phyloP scores from a whole-genome alignment of 768 basidiomycete species.

The Tricholoma furcatifolium region DNA sequence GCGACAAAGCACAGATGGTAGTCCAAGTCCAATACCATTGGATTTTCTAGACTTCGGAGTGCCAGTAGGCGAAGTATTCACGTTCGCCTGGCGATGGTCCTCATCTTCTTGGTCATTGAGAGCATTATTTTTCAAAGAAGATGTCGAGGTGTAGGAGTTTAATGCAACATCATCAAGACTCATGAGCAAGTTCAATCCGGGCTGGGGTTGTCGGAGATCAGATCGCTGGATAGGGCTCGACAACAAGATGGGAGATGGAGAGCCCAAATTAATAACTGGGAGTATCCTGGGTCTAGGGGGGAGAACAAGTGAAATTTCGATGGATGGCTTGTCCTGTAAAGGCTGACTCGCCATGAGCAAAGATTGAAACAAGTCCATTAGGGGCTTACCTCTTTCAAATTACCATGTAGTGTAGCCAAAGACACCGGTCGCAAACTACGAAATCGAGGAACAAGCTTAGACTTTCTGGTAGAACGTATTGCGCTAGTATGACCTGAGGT shows the following conservation, averaged over 20 bases:
- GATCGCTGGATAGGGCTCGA: background rate
- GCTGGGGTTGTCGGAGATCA: background rate
- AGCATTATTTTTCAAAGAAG: no score
- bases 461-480: background rate
- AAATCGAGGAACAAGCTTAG: background rate
- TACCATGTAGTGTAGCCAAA: background rate
- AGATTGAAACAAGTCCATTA: background rate
- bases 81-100: background rate
- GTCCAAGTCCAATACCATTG: constrained; percentile 14
- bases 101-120: background rate
- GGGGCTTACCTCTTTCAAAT: background rate
- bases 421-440: background rate
- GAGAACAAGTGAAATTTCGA: background rate
- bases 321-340: background rate
- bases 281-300: constrained; percentile 8
- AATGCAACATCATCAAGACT: no score
- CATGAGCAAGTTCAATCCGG: no score
- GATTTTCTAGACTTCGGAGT: constrained; percentile 3
- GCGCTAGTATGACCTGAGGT: background rate
- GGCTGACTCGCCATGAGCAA: background rate
- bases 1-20: constrained; percentile 3
- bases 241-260: constrained; percentile 15
- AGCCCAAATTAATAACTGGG: constrained; percentile 1
- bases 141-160: no score
- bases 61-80: background rate